Evolutionary conservation across 1,284 basidiomycete species (phyloP).

Genomic region (Xerocomus amazonicus): DNA sequence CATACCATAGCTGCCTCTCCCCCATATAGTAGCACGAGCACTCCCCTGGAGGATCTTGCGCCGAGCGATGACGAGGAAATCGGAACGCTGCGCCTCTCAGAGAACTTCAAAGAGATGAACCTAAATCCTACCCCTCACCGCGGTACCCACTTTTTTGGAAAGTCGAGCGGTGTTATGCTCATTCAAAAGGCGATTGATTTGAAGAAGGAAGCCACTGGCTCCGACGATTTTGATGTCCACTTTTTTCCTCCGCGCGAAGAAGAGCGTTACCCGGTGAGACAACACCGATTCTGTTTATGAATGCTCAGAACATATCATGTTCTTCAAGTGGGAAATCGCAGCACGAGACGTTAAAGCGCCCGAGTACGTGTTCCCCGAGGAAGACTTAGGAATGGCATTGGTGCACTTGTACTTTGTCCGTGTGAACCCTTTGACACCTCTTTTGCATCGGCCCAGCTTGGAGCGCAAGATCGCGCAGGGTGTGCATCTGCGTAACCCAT

Average conservation of each 20-base stretch:
- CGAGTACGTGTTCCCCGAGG: conserved; percentile 49
- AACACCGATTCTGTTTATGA: neutral
- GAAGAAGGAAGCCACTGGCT: conserved; percentile 54
- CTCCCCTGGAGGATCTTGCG: conserved; percentile 24
- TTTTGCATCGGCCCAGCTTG: conserved; percentile 80
- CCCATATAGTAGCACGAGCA: neutral
- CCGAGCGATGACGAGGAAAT: conserved; percentile 36
- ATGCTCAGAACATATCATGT: neutral
- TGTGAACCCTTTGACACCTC: conserved; percentile 60
- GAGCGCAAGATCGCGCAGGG: conserved; percentile 55
- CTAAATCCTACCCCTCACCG: conserved; percentile 21
- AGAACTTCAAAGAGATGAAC: conserved; percentile 21
- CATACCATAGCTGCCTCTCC: conserved; percentile 7
- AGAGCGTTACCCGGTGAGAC: conserved; percentile 39
- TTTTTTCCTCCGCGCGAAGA: conserved; percentile 23
- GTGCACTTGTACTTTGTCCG: conserved; percentile 68
- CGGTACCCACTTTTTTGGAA: conserved; percentile 62
- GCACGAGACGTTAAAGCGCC: conserved; percentile 20
- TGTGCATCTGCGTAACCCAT: conserved; percentile 53
- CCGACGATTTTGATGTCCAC: conserved; percentile 7
- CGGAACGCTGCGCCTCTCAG: conserved; percentile 22
- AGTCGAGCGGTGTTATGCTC: conserved; percentile 66
- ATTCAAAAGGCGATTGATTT: conserved; percentile 63
- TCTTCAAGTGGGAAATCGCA: conserved; percentile 41
- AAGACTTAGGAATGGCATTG: conserved; percentile 58